Evolutionary conservation across 1,139 yeast genomes (phyloP).

Genomic region (Pichia inconspicua): DNA sequence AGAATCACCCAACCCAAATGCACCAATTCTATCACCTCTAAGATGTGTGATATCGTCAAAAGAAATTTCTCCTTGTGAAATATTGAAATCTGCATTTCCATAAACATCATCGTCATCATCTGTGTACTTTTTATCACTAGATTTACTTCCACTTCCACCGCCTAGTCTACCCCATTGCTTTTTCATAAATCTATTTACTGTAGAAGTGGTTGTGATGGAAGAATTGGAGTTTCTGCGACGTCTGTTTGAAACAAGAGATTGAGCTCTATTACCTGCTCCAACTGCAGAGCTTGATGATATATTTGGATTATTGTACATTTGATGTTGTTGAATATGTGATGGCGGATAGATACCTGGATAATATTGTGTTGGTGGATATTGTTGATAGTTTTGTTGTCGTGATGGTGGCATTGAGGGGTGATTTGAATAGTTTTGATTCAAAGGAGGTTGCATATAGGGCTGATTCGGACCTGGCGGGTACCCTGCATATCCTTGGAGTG

Average conservation of each 20-base stretch:
- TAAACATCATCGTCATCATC: constrained; percentile 40
- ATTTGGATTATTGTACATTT: constrained; percentile 5
- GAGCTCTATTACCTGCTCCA: not conserved
- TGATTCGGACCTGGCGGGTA: constrained; percentile 6
- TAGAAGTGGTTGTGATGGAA: constrained; percentile 29
- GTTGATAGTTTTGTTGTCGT: constrained; percentile 13
- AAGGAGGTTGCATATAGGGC: not conserved
- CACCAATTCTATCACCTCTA: constrained; percentile 58
- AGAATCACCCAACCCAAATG: constrained; percentile 37
- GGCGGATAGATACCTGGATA: constrained; percentile 4
- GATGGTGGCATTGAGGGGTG: constrained; percentile 7
- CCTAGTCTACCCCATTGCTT: constrained; percentile 25
- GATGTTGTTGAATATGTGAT: constrained; percentile 7
- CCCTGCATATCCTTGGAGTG: not conserved
- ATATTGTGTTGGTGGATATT: constrained; percentile 16
- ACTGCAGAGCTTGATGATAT: not conserved
- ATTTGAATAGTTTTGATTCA: not conserved
- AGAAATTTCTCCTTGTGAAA: constrained; percentile 40
- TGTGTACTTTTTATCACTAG: not conserved
- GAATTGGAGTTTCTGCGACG: constrained; percentile 37
- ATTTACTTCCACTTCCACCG: constrained; percentile 19
- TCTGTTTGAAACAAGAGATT: not conserved
- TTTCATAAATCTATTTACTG: constrained; percentile 37
- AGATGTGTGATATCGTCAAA: constrained; percentile 58
- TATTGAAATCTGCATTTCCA: constrained; percentile 30